A percentile compares a stretch with the other conserved stretches of the same genome.
phyloP scores from a whole-genome alignment of 352 stramenopile genomes.

The Globisporangium echinulatum region DNA sequence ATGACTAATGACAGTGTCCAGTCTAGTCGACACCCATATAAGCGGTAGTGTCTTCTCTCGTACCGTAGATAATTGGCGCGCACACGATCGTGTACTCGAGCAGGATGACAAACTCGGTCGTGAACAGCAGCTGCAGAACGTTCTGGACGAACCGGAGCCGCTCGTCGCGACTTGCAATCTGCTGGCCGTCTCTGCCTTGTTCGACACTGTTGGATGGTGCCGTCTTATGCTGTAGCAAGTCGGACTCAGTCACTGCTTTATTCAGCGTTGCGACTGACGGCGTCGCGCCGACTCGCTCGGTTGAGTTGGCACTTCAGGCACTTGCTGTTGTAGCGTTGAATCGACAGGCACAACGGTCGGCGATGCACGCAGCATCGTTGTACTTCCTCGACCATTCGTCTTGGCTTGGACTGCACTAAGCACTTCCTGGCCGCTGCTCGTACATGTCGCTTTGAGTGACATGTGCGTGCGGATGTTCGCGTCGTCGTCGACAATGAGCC shows the following conservation, averaged over 20 bases:
- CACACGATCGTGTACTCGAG: constrained; percentile 14
- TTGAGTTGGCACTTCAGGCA: neutral
- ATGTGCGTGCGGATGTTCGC: neutral
- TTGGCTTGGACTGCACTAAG: neutral
- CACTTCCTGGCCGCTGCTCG: neutral
- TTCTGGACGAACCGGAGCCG: constrained; percentile 1
- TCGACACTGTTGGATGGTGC: neutral
- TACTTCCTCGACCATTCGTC: no score
- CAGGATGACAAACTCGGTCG: constrained; percentile 13
- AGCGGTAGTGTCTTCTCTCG: neutral
- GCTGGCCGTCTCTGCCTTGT: neutral
- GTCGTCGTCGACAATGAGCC: constrained; percentile 9
- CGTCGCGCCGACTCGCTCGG: neutral
- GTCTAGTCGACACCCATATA: no score
- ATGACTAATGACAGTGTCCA: no score
- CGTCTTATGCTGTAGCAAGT: neutral
- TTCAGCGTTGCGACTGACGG: neutral
- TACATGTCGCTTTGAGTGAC: neutral
- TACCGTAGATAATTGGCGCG: constrained; percentile 13
- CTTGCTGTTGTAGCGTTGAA: neutral
- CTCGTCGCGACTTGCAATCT: neutral
- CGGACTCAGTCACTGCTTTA: neutral
- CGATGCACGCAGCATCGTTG: neutral
- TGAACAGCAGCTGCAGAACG: constrained; percentile 4
- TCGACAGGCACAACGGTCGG: constrained; percentile 1